Evolutionary conservation across 768 basidiomycete species (phyloP).

Genomic region (Melanogaster broomeanus): DNA sequence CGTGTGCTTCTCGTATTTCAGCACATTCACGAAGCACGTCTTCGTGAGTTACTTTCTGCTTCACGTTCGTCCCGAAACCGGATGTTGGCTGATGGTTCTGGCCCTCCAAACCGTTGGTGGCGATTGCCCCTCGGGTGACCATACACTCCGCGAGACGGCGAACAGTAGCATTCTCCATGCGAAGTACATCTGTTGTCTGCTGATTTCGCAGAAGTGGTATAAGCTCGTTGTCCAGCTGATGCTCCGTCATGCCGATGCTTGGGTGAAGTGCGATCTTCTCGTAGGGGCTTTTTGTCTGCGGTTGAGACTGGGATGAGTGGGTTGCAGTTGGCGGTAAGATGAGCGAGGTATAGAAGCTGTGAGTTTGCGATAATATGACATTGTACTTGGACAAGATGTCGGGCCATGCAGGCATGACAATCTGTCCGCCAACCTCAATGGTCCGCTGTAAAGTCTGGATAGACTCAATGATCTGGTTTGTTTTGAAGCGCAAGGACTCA

Average conservation of each 20-base stretch:
- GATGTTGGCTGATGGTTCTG: conserved; percentile 27
- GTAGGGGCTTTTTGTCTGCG: conserved; percentile 38
- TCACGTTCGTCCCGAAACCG: conserved; percentile 22
- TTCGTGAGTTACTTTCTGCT: conserved; percentile 40
- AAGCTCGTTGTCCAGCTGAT: conserved; percentile 71
- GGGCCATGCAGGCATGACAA: conserved; percentile 80
- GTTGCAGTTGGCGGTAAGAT: conserved; percentile 37
- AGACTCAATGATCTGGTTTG: conserved; percentile 78
- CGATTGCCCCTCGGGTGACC: conserved; percentile 51
- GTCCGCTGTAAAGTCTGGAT: conserved; percentile 64
- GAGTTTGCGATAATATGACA: conserved; percentile 79
- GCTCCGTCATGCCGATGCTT: conserved; percentile 53
- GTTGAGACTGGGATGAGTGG: conserved; percentile 12
- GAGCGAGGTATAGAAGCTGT: conserved; percentile 70
- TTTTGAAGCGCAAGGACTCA: conserved; percentile 76
- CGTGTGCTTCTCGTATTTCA: conserved; percentile 69
- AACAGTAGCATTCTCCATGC: conserved; percentile 71
- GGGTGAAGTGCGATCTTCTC: conserved; percentile 75
- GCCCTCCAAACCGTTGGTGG: conserved; percentile 47
- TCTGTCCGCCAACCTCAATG: conserved; percentile 57
- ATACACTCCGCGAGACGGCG: conserved; percentile 69
- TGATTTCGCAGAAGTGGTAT: conserved; percentile 76
- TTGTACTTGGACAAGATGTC: conserved; percentile 87
- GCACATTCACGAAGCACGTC: conserved; percentile 69
- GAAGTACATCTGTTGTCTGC: conserved; percentile 76